A percentile compares a stretch with the other conserved stretches of the same genome.
phyloP scores from a whole-genome alignment of 306 rosid species.

The Prosopis cineraria region DNA sequence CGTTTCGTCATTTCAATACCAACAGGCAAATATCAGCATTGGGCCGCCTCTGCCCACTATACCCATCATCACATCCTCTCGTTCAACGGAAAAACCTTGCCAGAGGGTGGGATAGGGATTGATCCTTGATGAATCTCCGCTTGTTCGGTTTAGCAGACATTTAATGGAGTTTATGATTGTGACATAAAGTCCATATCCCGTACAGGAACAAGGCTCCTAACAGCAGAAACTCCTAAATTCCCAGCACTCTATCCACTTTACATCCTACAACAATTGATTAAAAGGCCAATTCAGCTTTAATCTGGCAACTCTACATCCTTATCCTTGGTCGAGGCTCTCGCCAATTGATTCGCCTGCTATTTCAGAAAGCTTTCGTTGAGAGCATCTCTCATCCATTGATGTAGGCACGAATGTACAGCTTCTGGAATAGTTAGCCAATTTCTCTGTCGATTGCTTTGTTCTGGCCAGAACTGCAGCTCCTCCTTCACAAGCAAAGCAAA shows the following conservation, averaged over 20 bases:
- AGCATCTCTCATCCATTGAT: conserved; percentile 47
- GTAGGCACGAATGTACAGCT: conserved; percentile 40
- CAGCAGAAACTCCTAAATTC: background rate
- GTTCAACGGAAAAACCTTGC: too few species aligned
- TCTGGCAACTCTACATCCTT: background rate
- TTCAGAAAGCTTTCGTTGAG: conserved; percentile 43
- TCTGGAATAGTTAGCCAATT: conserved; percentile 45
- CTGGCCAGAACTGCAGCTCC: conserved; percentile 55
- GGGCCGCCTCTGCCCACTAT: too few species aligned
- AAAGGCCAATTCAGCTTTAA: too few species aligned
- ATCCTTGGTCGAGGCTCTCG: conserved; percentile 1
- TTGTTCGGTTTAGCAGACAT: too few species aligned
- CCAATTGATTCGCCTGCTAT: conserved; percentile 35
- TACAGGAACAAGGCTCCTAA: background rate
- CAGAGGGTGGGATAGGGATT: too few species aligned
- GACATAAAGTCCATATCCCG: background rate
- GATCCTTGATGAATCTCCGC: too few species aligned
- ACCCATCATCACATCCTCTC: too few species aligned
- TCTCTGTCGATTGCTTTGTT: conserved; percentile 47
- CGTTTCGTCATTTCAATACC: too few species aligned
- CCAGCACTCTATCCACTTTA: background rate
- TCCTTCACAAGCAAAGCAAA: conserved; percentile 51
- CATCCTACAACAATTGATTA: background rate
- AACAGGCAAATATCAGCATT: too few species aligned
- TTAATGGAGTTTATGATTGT: background rate